phyloP scores from a whole-genome alignment of 768 basidiomycete species.

The Galerina sulciceps region DNA sequence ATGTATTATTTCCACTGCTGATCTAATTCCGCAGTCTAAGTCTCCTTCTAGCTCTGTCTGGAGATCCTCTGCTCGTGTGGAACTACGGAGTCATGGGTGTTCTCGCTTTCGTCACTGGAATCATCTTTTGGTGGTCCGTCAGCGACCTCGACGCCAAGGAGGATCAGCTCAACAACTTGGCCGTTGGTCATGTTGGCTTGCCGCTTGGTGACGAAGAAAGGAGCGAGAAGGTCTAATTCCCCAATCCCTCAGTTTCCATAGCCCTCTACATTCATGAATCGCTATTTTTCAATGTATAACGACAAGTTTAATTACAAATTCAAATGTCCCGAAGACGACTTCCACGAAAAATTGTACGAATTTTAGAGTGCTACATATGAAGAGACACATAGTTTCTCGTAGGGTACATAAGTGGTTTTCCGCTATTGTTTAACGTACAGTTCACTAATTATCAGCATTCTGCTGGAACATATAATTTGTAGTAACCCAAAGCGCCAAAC shows the following conservation, averaged over 20 bases:
- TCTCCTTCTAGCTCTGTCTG: slow-evolving; percentile 52
- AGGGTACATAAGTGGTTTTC: too few species aligned
- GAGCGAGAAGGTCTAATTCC: slow-evolving; percentile 7
- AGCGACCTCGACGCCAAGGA: slow-evolving; percentile 64
- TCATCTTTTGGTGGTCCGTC: slow-evolving; percentile 58
- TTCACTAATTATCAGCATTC: too few species aligned
- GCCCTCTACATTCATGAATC: too few species aligned
- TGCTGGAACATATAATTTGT: too few species aligned
- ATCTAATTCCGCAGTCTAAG: neutral
- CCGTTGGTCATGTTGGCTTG: slow-evolving; percentile 14
- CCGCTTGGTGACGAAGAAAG: neutral
- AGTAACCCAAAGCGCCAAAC: too few species aligned
- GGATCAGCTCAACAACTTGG: slow-evolving; percentile 62
- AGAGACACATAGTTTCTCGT: too few species aligned
- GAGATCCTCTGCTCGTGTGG: slow-evolving; percentile 77
- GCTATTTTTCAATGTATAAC: neutral
- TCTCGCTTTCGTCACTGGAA: slow-evolving; percentile 55
- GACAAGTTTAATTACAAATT: too few species aligned
- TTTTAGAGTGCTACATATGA: too few species aligned
- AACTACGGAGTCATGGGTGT: slow-evolving; percentile 68
- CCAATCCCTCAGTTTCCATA: neutral
- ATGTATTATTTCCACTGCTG: slow-evolving; percentile 25
- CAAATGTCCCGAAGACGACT: too few species aligned
- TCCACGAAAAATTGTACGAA: too few species aligned
- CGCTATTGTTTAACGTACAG: too few species aligned